Evolutionary conservation across 371 early-diverging fungal species (phyloP).

Genomic region (Circinella minor): DNA sequence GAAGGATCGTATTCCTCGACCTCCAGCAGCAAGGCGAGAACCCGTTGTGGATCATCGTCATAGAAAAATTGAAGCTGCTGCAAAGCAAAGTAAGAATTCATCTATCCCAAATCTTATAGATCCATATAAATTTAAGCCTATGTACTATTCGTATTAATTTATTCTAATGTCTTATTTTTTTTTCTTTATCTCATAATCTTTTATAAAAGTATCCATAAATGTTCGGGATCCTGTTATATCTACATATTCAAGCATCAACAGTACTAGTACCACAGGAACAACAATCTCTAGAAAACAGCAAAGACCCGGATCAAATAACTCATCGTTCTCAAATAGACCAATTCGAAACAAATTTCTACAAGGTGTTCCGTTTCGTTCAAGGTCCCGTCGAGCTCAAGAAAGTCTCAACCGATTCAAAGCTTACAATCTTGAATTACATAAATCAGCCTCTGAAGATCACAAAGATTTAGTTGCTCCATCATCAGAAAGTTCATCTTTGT

Average conservation of each 20-base stretch:
- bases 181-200: too few species aligned
- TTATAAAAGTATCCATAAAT: slow-evolving; percentile 1
- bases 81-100: neutral
- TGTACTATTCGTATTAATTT: neutral
- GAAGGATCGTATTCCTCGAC: slow-evolving; percentile 6
- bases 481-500: neutral
- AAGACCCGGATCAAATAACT: neutral
- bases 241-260: neutral
- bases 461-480: neutral
- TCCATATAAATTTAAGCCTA: neutral
- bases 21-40: neutral
- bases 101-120: neutral
- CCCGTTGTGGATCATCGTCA: slow-evolving; percentile 1
- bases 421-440: slow-evolving; percentile 3
- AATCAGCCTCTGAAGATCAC: neutral
- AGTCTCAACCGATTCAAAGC: slow-evolving; percentile 5
- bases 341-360: neutral
- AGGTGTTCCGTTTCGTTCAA: slow-evolving; percentile 1
- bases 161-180: too few species aligned
- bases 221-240: slow-evolving; percentile 1
- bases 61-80: slow-evolving; percentile 4
- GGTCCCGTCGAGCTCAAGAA: slow-evolving; percentile 15
- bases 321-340: neutral
- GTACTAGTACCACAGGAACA: neutral
- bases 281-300: neutral